phyloP scores from a whole-genome alignment of 805 yeast genomes.

The Cyberlindnera mississippiensis region DNA sequence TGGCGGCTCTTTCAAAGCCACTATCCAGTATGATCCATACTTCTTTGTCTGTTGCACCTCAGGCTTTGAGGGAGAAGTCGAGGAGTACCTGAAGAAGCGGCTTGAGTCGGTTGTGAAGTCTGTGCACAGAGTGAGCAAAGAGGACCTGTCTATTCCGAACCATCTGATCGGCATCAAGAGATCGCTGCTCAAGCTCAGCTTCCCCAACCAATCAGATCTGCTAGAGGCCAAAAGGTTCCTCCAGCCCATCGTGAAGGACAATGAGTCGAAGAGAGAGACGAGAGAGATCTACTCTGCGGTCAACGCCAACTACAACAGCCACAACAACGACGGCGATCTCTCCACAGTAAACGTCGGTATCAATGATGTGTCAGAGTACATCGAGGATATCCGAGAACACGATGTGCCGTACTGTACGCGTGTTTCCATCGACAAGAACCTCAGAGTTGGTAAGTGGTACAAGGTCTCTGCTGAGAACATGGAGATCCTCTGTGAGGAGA shows the following conservation, averaged over 20 bases:
- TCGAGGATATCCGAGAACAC: constrained; percentile 84
- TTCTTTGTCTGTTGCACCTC: constrained; percentile 66
- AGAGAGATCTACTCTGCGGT: constrained; percentile 64
- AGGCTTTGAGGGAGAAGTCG: constrained; percentile 61
- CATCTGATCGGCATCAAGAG: constrained; percentile 77
- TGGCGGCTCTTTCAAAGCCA: constrained; percentile 92
- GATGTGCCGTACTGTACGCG: constrained; percentile 97
- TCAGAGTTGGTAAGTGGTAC: constrained; percentile 97
- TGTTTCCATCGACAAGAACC: constrained; percentile 83
- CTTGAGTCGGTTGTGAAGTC: constrained; percentile 63
- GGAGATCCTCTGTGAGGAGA: constrained; percentile 49
- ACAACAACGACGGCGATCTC: constrained; percentile 16
- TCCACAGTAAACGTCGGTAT: constrained; percentile 21
- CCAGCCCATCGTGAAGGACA: constrained; percentile 66
- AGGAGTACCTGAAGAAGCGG: constrained; percentile 69
- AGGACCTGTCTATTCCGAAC: constrained; percentile 78
- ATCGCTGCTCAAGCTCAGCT: constrained; percentile 60
- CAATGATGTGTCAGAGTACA: constrained; percentile 54
- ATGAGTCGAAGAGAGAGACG: constrained; percentile 56
- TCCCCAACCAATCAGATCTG: constrained; percentile 72
- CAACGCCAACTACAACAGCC: constrained; percentile 30
- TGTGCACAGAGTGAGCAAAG: constrained; percentile 56
- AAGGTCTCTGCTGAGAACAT: constrained; percentile 64
- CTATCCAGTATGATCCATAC: constrained; percentile 82
- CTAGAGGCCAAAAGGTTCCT: constrained; percentile 67